These are phyloP conservation scores for Fusarium metavorans DNA, from an alignment of 2,329 filamentous ascomycete genomes.

Conservation along the genomic window DNA sequence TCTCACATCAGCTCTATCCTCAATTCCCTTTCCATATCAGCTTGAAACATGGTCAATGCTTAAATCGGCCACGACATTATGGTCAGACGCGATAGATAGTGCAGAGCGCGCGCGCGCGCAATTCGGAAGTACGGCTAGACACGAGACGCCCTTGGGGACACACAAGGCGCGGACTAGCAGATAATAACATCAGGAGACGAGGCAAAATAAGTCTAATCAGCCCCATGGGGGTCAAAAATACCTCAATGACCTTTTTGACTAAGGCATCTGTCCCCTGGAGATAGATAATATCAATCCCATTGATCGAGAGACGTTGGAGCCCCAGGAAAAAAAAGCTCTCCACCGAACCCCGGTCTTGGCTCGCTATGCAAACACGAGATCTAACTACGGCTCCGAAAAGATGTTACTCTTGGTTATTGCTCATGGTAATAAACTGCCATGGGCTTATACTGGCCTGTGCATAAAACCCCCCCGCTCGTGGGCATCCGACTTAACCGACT, in stretches of 20 bases:
- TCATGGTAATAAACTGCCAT: slow-evolving; percentile 1
- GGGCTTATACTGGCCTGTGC: slow-evolving; percentile 30
- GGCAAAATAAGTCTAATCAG: background rate
- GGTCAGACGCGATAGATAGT: slow-evolving; percentile 12
- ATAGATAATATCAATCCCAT: background rate
- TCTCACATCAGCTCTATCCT: background rate
- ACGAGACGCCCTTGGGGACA: background rate
- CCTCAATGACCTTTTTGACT: background rate
- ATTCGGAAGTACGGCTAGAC: slow-evolving; percentile 1
- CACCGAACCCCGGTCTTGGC: slow-evolving; percentile 17
- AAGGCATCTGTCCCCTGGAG: background rate
- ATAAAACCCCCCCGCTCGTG: background rate
- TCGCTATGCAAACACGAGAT: background rate
- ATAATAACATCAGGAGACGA: slow-evolving; percentile 1
- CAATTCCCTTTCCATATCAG: background rate
- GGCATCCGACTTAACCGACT: slow-evolving; percentile 42
- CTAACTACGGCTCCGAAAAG: background rate
- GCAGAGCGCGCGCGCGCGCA: background rate
- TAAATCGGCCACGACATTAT: background rate
- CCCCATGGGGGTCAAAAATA: slow-evolving; percentile 1
- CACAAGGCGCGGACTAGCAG: background rate
- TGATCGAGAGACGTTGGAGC: background rate
- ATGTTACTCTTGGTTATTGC: slow-evolving; percentile 27
- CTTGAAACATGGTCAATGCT: slow-evolving; percentile 1
- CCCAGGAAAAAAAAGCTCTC: background rate